Evolutionary conservation across 2,329 filamentous ascomycete species (phyloP), one percentile per base, ranked within the genome.

Genomic region (Pyricularia pennisetigena): DNA sequence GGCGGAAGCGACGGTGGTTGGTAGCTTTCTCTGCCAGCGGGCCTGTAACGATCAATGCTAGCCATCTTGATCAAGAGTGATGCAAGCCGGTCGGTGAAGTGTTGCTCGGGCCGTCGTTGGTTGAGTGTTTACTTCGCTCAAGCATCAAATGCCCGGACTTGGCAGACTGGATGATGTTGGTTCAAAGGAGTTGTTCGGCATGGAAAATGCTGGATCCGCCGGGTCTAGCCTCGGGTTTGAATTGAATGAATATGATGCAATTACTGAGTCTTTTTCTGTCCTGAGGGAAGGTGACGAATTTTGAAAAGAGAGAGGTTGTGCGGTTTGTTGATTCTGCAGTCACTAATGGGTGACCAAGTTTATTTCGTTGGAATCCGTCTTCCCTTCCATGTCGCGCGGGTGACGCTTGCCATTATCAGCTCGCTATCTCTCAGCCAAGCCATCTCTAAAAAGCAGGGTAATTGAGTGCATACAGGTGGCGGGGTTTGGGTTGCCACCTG

Each of bases 31-130:
- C 65, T 24, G 10, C 24, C 59, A 63, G 69, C 84, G 67, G 84
- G 84, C 70, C 85, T 81, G 72, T 88, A 88, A 74, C 83, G 79
- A 75, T 87, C 85, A 76, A 88, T 82, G 75, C 84, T 87, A 71
- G 85, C 85, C 86, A 88, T 88, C 20, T 24, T 64, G 20, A 24
- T 29, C 10, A 8, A 49, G 6, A 49, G 41, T 49, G 16, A 6
- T 49, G 16, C 20, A n/a, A 49, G 41, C 41, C 41, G 7, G 20
- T 49, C 41, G 7, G 41, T 49, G 2, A 8, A 4, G 20, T 49
- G 20, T 49, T 16, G 41, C 16, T 23, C 64, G 70, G 68, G 69
- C 70, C 66, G 69, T 49, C 41, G 41, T 49, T 49, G 41, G 41
- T 20, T 5, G 41, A 49, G 41, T 49, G 6, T 49, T 16, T 16